phyloP scores from a whole-genome alignment of 2,329 filamentous ascomycete species.

The Aureobasidium sp. region DNA sequence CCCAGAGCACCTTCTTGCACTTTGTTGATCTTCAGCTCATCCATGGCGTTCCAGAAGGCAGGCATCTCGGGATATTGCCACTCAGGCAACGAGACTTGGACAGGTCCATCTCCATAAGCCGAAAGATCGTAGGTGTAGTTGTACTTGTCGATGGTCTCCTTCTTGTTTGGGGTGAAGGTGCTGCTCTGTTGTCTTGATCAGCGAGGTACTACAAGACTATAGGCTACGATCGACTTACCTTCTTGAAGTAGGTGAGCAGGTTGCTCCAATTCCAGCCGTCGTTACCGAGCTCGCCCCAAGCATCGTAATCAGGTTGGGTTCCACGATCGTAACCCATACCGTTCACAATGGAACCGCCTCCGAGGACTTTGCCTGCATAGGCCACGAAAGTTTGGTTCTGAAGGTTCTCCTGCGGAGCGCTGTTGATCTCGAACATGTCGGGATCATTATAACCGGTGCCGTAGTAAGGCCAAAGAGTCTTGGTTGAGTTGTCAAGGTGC shows the following conservation, averaged over 20 bases:
- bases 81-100: conserved; percentile 16
- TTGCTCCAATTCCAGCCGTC: conserved; percentile 3
- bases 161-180: conserved; percentile 16
- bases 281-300: conserved; percentile 7
- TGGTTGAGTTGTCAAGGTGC: conserved; percentile 12
- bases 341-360: conserved; percentile 7
- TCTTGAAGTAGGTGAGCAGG: conserved; percentile 18
- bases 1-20: conserved; percentile 19
- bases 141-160: conserved; percentile 13
- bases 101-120: conserved; percentile 18
- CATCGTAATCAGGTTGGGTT: conserved; percentile 5
- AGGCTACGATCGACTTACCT: conserved; percentile 5
- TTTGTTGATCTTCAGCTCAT: conserved; percentile 15
- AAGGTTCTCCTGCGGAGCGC: not conserved
- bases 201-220: not conserved
- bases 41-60: conserved; percentile 18
- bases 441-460: conserved; percentile 11
- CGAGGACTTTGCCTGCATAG: not conserved
- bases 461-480: conserved; percentile 13
- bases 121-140: conserved; percentile 16
- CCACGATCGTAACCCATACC: conserved; percentile 13
- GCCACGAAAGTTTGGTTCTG: not conserved
- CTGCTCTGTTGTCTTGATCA: conserved; percentile 20
- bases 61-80: conserved; percentile 19
- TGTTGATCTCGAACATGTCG: conserved; percentile 11